These are phyloP conservation scores for sorghum (Sorghum bicolor) DNA, from an alignment of 176 grass and related monocot genomes.

Conservation along the genomic window DNA sequence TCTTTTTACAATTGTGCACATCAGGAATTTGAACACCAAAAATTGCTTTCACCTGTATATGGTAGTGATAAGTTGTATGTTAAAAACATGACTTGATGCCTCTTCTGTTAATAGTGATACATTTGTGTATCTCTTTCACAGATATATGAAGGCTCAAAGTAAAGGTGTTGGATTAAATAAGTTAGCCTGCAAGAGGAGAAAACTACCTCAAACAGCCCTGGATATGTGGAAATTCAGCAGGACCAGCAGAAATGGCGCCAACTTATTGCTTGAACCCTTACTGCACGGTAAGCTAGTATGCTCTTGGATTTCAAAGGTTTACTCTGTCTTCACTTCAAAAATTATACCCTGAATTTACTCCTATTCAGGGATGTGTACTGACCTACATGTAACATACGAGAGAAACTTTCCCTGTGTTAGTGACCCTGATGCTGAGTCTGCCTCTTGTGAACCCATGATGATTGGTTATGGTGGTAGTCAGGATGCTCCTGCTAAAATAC, in stretches of 20 bases:
- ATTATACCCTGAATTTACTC: not conserved
- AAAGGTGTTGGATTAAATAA: conserved; percentile 14
- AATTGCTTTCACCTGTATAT: not conserved
- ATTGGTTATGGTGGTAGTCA: not conserved
- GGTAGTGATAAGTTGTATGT: not conserved
- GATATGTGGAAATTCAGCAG: conserved; percentile 54
- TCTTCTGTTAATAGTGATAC: not conserved
- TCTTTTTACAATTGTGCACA: not conserved
- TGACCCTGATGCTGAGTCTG: conserved; percentile 26
- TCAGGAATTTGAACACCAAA: not conserved
- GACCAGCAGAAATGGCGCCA: conserved; percentile 31
- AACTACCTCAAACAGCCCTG: conserved; percentile 49
- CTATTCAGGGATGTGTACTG: conserved; percentile 49
- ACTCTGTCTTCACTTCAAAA: not conserved
- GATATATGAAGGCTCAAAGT: conserved; percentile 48
- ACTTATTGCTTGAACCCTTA: conserved; percentile 44
- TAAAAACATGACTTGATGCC: not conserved
- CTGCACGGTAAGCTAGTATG: conserved; percentile 40
- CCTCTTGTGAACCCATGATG: not conserved
- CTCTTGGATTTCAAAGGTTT: not conserved
- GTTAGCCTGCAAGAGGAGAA: conserved; percentile 58
- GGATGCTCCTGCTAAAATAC: conserved; percentile 3
- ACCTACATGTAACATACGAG: conserved; percentile 31
- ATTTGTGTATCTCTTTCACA: conserved; percentile 3
- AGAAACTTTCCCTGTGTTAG: conserved; percentile 21